Base-by-base conservation (phyloP, 2,329 filamentous ascomycete species). In the Colletotrichum godetiae region DNA sequence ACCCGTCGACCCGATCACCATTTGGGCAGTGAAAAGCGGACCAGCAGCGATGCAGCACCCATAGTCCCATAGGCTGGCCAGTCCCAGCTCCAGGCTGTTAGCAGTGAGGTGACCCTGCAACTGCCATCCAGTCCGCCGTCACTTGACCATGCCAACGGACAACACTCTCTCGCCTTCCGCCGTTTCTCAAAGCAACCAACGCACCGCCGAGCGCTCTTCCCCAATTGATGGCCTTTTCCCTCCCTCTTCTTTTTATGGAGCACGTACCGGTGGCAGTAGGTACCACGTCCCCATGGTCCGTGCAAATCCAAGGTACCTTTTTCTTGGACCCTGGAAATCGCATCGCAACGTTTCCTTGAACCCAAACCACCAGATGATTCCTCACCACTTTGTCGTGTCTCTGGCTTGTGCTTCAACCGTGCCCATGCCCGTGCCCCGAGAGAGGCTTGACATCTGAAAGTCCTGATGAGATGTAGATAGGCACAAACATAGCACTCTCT, bases 1-100 rank as follows among this genome's bases (percentile, higher is more conserved):
- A 12, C 49, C 66, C 62, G 53, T 70, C 29, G 53, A 49, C 52
- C 60, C 52, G 64, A 37, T 69, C 59, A 37, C 33, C 62, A 62
- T 31, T 22, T n/a, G 42, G 42, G 42, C 42, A 49, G 42, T 49
- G 42, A 49, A 49, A 49, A 49, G 42, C 42, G 42, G 42, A 5
- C 42, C 42, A 8, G 19, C 42, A 49, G 3, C 42, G 42, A n/a
- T 19, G 42, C n/a, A 8, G 13, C 10, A 8, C 31, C 31, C 31
- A 11, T 33, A 33, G 31, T 29, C 27, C 27, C 27, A 10, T 13
- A 24, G 57, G 19, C 15, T 58, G 55, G 29, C 29, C 42, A 49
- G 59, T 62, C 42, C 59, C 46, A 19, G 29, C 35, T 37, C 49
- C 29, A 8, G 49, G 31, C 19, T 37, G 22, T 46, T 27, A 31